Conservation (phyloP, 1,284 basidiomycete genomes). For the Lignosus rhinocerotis region DNA sequence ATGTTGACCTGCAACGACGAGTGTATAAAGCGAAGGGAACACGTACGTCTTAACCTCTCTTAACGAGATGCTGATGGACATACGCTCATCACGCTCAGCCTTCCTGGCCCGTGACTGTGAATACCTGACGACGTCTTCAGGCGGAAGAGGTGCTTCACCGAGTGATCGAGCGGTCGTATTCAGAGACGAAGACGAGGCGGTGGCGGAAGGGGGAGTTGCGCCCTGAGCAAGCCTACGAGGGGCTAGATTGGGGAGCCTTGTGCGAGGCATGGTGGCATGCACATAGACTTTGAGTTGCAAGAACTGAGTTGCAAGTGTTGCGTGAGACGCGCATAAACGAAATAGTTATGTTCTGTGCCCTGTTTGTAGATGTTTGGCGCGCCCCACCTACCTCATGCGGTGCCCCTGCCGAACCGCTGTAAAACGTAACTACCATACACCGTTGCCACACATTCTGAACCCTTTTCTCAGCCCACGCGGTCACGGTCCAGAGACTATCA, state of each 20-base stretch:
- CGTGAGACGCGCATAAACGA: background rate
- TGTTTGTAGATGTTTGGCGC: constrained; percentile 6
- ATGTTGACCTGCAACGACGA: background rate
- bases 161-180: background rate
- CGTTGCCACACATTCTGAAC: background rate
- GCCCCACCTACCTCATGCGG: constrained; percentile 1
- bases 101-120: constrained; percentile 30
- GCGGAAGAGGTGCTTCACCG: background rate
- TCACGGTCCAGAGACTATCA: background rate
- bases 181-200: background rate
- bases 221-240: background rate
- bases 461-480: background rate
- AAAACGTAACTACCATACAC: background rate
- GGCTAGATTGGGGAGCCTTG: background rate
- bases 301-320: background rate
- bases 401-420: background rate
- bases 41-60: constrained; percentile 40
- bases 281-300: background rate
- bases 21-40: background rate
- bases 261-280: background rate
- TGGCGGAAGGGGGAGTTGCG: background rate
- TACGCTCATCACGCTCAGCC: constrained; percentile 46
- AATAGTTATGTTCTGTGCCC: background rate
- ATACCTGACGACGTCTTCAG: background rate
- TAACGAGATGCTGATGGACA: constrained; percentile 39